phyloP scores from a whole-genome alignment of 2,329 filamentous ascomycete genomes.

The Nigrospora oryzae region DNA sequence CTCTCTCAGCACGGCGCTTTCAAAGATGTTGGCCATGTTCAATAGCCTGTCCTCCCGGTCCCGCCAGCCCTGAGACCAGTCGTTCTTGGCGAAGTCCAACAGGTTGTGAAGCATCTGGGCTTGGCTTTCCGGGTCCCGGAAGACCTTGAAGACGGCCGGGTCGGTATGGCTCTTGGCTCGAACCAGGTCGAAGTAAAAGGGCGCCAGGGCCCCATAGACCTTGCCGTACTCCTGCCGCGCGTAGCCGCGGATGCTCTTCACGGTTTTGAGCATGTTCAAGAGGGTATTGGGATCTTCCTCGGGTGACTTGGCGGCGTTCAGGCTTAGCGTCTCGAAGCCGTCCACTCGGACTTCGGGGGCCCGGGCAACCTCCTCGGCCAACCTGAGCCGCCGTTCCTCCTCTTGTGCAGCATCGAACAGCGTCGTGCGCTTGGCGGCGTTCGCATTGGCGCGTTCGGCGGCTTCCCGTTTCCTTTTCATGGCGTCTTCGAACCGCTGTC shows the following conservation, averaged over 20 bases:
- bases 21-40: slow-evolving; percentile 73
- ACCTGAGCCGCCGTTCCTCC: slow-evolving; percentile 45
- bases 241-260: slow-evolving; percentile 71
- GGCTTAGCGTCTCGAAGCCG: slow-evolving; percentile 72
- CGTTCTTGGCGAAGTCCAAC: slow-evolving; percentile 68
- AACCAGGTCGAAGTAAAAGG: slow-evolving; percentile 80
- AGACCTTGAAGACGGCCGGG: slow-evolving; percentile 77
- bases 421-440: slow-evolving; percentile 28
- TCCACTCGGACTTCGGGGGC: slow-evolving; percentile 32
- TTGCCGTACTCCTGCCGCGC: slow-evolving; percentile 87
- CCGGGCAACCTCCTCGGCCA: slow-evolving; percentile 23
- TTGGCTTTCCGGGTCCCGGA: slow-evolving; percentile 81
- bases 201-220: slow-evolving; percentile 78
- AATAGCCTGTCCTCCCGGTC: slow-evolving; percentile 64
- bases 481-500: slow-evolving; percentile 69
- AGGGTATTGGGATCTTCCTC: slow-evolving; percentile 54
- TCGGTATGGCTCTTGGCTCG: slow-evolving; percentile 66
- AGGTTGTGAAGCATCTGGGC: slow-evolving; percentile 83
- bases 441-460: slow-evolving; percentile 19
- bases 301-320: slow-evolving; percentile 36
- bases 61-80: slow-evolving; percentile 67
- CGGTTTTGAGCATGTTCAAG: slow-evolving; percentile 60
- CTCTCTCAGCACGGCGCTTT: slow-evolving; percentile 81
- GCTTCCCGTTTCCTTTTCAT: slow-evolving; percentile 54
- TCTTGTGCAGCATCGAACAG: slow-evolving; percentile 68